These are phyloP conservation scores for Cryptococcus sp. DNA, from an alignment of 1,284 basidiomycete genomes.

Conservation along the genomic window DNA sequence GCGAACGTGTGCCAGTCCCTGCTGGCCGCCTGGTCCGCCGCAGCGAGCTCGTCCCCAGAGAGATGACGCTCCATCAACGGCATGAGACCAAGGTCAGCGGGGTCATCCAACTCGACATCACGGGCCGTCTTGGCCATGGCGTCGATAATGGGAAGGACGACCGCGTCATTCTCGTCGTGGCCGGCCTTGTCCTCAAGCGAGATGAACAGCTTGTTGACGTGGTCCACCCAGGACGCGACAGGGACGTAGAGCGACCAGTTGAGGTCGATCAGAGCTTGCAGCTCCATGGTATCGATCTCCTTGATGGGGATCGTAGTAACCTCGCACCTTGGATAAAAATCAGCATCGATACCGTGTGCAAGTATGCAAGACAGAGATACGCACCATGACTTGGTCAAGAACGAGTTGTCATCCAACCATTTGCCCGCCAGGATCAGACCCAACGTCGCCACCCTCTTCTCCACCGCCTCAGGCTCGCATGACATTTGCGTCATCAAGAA, in stretches of 20 bases:
- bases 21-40: slow-evolving; percentile 24
- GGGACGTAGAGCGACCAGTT: slow-evolving; percentile 33
- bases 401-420: slow-evolving; percentile 88
- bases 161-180: slow-evolving; percentile 10
- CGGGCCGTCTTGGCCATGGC: slow-evolving; percentile 25
- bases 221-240: slow-evolving; percentile 27
- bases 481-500: slow-evolving; percentile 54
- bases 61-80: slow-evolving; percentile 2
- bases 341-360: neutral
- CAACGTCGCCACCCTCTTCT: slow-evolving; percentile 58
- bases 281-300: slow-evolving; percentile 37
- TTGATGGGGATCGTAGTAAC: slow-evolving; percentile 35
- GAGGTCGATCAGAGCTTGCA: slow-evolving; percentile 30
- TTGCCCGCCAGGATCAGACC: slow-evolving; percentile 86
- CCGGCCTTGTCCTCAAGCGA: slow-evolving; percentile 15
- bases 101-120: slow-evolving; percentile 20
- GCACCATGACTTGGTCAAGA: slow-evolving; percentile 87
- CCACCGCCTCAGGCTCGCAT: slow-evolving; percentile 54
- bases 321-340: slow-evolving; percentile 15
- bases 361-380: slow-evolving; percentile 30
- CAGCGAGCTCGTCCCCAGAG: slow-evolving; percentile 14
- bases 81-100: neutral
- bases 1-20: slow-evolving; percentile 23
- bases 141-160: slow-evolving; percentile 17
- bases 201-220: slow-evolving; percentile 25